Evolutionary conservation across 768 basidiomycete genomes (phyloP), one percentile per base, ranked within the genome.

Genomic region (Coprinopsis marcescibilis): DNA sequence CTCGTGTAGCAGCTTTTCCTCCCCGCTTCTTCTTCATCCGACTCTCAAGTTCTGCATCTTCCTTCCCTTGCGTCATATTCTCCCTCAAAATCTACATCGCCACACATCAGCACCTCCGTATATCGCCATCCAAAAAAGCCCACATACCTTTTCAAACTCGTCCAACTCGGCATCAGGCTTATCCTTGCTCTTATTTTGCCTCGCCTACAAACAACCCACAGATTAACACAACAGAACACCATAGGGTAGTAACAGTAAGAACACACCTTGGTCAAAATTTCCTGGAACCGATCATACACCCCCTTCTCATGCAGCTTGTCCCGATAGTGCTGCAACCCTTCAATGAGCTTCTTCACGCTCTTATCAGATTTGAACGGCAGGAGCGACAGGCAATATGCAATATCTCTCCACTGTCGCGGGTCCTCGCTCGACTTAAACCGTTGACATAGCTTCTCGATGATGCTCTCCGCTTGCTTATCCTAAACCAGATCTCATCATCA

Each of bases 381-480:
- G 2, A 97, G 67, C 0, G 95, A 93, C 2, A 99, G 70, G 61
- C 95, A 99, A 66, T 84, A 98, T 1, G 94, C 90, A 49, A 99
- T 92, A 58, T 99, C 95, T 19, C 92, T 80, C 96, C 96, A 99
- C 60, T 98, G 96, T 4, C 95, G 78, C 13, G 89, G 78, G 24
- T 94, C 91, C 33, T 88, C 85, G 0, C 87, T 81, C 3, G 90
- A 71, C 19, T 87, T 77, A 82, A 98, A 97, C 6, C 95, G 81
- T 58, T 96, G 92, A 58, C 96, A 99, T 2, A 99, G 81, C 61
- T 97, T 99, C 58, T 99, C 95, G 45, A 98, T 89, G 52, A 99
- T 90, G 57, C 78, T 86, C 65, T 98, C 95, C 0, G 95, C 94
- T 79, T 96, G 95, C 66, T 95, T 97, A 67, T 98, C 93, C 92